Evolutionary conservation across 2,329 filamentous ascomycete genomes (phyloP).

Genomic region (Diaporthe ampelina): DNA sequence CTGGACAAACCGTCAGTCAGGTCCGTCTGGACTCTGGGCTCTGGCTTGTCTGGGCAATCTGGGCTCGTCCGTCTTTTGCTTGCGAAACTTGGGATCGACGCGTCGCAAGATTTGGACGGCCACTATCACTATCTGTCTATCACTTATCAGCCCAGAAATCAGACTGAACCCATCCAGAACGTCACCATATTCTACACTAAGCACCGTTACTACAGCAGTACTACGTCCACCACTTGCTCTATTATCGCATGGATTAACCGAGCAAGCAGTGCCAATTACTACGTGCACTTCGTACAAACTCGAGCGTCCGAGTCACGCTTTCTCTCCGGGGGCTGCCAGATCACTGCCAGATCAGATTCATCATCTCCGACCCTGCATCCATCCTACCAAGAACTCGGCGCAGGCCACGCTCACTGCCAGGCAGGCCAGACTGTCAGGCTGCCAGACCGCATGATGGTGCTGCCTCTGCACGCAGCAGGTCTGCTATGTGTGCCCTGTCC

Average conservation of each 20-base stretch:
- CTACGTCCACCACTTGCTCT: neutral
- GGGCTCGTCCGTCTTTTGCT: neutral
- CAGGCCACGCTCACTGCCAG: neutral
- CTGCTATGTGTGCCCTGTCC: conserved; percentile 14
- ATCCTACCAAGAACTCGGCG: neutral
- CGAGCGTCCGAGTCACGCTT: conserved; percentile 8
- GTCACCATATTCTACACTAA: neutral
- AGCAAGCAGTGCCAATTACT: neutral
- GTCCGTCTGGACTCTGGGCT: neutral
- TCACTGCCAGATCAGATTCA: conserved; percentile 33
- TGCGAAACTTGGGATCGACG: conserved; percentile 20
- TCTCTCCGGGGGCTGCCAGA: conserved; percentile 9
- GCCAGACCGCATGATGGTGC: neutral
- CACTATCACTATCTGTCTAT: neutral
- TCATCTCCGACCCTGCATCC: conserved; percentile 27
- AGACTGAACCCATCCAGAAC: conserved; percentile 5
- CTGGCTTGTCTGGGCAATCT: too few relatives aligned
- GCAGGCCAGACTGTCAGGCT: neutral
- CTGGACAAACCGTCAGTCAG: neutral
- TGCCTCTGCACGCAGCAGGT: conserved; percentile 17
- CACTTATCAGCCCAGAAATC: conserved; percentile 18
- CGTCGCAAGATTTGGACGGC: conserved; percentile 18
- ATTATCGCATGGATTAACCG: neutral
- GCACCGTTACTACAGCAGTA: too few relatives aligned
- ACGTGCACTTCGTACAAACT: neutral